A percentile compares a stretch with the other conserved stretches of the same genome.
These are phyloP conservation scores for Termitomyces titanicus DNA, from an alignment of 768 basidiomycete genomes.

Conservation along the genomic window DNA sequence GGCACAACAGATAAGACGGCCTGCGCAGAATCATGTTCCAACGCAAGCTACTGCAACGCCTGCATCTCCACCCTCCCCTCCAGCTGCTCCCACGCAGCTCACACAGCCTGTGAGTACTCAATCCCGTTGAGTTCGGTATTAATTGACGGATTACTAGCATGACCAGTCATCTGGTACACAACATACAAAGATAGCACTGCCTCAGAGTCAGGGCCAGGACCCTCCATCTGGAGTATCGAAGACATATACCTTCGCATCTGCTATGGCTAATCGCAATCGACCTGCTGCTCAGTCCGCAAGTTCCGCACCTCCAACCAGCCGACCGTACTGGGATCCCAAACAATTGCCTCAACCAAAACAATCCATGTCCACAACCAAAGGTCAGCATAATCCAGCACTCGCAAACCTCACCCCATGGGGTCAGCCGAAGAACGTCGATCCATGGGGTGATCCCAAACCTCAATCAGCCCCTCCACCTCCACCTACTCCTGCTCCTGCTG, in stretches of 20 bases:
- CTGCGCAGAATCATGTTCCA: background rate
- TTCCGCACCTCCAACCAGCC: constrained; percentile 3
- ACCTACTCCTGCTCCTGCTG: background rate
- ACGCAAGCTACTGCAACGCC: background rate
- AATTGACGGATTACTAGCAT: constrained; percentile 8
- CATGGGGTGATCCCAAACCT: constrained; percentile 18
- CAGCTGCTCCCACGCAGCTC: constrained; percentile 3
- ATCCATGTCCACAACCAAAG: constrained; percentile 6
- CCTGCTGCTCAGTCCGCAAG: constrained; percentile 3
- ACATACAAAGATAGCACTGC: constrained; percentile 9
- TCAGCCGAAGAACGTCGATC: constrained; percentile 18
- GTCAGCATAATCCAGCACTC: constrained; percentile 4
- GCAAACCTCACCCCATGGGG: constrained; percentile 16
- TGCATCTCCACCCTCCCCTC: constrained; percentile 6
- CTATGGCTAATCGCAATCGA: constrained; percentile 16
- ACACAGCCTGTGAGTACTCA: constrained; percentile 3
- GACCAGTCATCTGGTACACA: constrained; percentile 18
- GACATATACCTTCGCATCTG: constrained; percentile 12
- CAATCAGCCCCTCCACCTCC: background rate
- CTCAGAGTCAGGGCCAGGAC: constrained; percentile 10
- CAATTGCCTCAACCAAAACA: constrained; percentile 7
- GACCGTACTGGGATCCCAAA: constrained; percentile 15
- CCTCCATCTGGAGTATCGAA: constrained; percentile 6
- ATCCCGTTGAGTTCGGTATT: constrained; percentile 5
- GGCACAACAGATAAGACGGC: constrained; percentile 16